These are phyloP conservation scores for Neofusicoccum sp. DNA, from an alignment of 2,329 filamentous ascomycete species.

Conservation along the genomic window DNA sequence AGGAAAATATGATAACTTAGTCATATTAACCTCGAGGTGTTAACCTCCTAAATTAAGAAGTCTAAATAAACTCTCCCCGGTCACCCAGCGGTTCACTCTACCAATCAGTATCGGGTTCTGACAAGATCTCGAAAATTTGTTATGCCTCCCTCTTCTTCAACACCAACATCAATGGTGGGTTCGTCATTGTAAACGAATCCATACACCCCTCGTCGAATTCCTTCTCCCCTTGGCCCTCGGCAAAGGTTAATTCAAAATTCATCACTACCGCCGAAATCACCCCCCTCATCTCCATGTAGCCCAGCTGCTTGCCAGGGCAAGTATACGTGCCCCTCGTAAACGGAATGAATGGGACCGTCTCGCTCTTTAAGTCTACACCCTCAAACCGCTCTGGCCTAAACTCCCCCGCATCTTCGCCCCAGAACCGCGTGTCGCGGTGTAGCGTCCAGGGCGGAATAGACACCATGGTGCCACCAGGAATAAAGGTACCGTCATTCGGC, in stretches of 20 bases:
- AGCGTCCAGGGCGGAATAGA: slow-evolving; percentile 24
- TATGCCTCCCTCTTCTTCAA: slow-evolving; percentile 21
- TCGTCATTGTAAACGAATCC: slow-evolving; percentile 23
- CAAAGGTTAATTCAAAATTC: slow-evolving; percentile 25
- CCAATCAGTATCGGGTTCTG: too few species aligned
- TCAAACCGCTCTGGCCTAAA: slow-evolving; percentile 13
- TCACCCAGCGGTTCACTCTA: too few species aligned
- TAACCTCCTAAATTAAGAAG: too few species aligned
- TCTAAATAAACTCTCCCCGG: too few species aligned
- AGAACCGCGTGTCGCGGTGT: slow-evolving; percentile 16
- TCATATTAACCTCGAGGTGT: too few species aligned
- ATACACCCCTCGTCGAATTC: slow-evolving; percentile 19
- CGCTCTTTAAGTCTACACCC: not conserved
- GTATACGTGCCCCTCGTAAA: not conserved
- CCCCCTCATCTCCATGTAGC: slow-evolving; percentile 23
- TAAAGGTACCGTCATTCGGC: slow-evolving; percentile 36
- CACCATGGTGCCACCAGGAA: slow-evolving; percentile 33
- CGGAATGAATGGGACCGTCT: not conserved
- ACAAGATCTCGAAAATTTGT: too few species aligned
- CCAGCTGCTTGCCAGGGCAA: slow-evolving; percentile 25
- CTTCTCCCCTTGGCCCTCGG: slow-evolving; percentile 24
- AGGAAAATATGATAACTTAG: too few species aligned
- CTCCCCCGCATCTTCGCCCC: slow-evolving; percentile 28
- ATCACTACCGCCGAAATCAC: slow-evolving; percentile 23
- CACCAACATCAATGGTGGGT: slow-evolving; percentile 29